A percentile compares a stretch with the other conserved stretches of the same genome.
Conservation (phyloP, 305 asterid genomes). For the Fraxinus angustifolia region DNA sequence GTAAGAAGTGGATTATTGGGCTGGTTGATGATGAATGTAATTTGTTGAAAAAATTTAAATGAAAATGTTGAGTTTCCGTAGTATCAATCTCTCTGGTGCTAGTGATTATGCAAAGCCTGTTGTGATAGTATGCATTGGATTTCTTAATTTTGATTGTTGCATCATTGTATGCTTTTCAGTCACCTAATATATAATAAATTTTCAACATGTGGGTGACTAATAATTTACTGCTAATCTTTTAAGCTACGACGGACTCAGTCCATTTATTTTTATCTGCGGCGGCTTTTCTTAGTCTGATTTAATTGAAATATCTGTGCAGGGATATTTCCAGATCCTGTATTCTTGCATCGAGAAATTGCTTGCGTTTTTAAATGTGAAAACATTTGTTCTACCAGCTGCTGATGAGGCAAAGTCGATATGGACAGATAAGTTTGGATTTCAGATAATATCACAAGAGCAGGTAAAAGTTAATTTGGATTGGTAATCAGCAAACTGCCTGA, state of each 20-base stretch:
- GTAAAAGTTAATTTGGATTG: conserved; percentile 17
- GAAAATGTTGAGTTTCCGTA: not conserved
- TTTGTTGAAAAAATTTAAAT: not conserved
- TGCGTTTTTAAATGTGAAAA: conserved; percentile 36
- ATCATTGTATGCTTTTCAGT: not conserved
- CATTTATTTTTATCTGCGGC: not conserved
- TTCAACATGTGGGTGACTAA: not conserved
- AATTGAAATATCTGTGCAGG: conserved; percentile 32
- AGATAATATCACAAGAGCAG: conserved; percentile 38
- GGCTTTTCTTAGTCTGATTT: not conserved
- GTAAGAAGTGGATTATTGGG: not conserved
- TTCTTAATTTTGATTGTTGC: not conserved
- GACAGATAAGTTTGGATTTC: conserved; percentile 47
- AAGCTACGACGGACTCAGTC: not conserved
- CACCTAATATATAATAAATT: not conserved
- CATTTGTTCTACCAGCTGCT: conserved; percentile 52
- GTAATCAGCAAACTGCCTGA: not conserved
- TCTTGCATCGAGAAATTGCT: conserved; percentile 55
- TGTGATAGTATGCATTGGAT: not conserved
- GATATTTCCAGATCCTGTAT: conserved; percentile 50
- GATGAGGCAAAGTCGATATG: conserved; percentile 49
- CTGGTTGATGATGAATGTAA: not conserved
- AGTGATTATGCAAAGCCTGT: not conserved
- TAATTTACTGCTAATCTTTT: not conserved
- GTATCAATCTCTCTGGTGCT: not conserved